Base-by-base conservation (phyloP, 768 basidiomycete genomes). In the Tephrocybe sp. region DNA sequence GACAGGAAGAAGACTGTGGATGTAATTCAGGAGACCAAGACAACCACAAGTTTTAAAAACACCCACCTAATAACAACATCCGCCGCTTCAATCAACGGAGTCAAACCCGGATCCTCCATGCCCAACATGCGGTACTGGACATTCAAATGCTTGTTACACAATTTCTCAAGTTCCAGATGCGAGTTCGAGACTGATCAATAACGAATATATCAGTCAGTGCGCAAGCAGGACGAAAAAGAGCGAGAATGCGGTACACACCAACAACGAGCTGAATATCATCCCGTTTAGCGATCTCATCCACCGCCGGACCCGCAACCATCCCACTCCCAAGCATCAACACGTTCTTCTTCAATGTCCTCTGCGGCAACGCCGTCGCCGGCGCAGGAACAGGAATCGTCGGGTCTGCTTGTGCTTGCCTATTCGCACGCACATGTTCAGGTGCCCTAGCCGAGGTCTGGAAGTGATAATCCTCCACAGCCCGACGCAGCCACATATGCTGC, bases 281-380 rank as follows among this genome's bases (percentile, higher is more conserved):
- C 49, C 83, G 71, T 55, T 74, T 73, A 38, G 80, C 79, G 43
- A 97, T 76, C 60, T 87, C 79, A 45, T 88, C 81, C 3, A 92
- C 84, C 0, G 90, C 89, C 13, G 95, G 95, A 2, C 86, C 87
- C 4, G 93, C 92, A 16, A 98, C 95, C 84, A 97, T 92, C n/a
- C 95, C 95, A 48, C 89, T 92, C 7, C 95, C 95, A 2, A 98
- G 76, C 61, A 97, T 72, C 31, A 98, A 66, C 0, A 94, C 78
- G 59, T 76, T 81, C 71, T 85, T 86, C 68, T 80, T 83, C 47
- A 43, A 23, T 2, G 45, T 42, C 42, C 46, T 31, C 16, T n/a
- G 9, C 31, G 8, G 10, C 12, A 26, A 2, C 3, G 1, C 17
- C 35, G 23, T 39, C 38, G 30, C n/a, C 16, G 44, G 44, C 16